A percentile compares a stretch with the other conserved stretches of the same genome.
These are phyloP conservation scores for Phytophthora hibernalis DNA, from an alignment of 352 stramenopile species.

Conservation along the genomic window DNA sequence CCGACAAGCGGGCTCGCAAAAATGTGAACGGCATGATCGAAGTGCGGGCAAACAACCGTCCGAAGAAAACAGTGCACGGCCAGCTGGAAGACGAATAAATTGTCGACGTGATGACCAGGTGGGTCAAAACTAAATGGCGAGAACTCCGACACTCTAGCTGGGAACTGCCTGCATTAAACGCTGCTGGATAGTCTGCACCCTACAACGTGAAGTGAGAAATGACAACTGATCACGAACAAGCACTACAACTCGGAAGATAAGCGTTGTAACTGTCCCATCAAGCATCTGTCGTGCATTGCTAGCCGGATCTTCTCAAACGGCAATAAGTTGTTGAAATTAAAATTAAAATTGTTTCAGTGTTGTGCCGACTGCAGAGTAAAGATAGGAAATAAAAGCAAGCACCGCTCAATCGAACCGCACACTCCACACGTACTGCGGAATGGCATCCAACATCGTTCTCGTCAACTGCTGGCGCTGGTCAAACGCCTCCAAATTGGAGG, in stretches of 20 bases:
- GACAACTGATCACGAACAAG: neutral
- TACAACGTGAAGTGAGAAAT: conserved; percentile 1
- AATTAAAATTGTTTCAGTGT: too few relatives aligned
- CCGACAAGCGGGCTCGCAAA: conserved; percentile 33
- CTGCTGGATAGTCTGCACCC: conserved; percentile 36
- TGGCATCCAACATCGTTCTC: too few relatives aligned
- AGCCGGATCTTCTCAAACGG: too few relatives aligned
- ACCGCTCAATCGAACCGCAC: too few relatives aligned
- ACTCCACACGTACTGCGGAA: too few relatives aligned
- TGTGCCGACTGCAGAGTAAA: too few relatives aligned
- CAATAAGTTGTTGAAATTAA: too few relatives aligned
- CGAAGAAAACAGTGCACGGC: neutral
- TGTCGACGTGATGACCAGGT: conserved; percentile 42
- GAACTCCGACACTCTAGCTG: conserved; percentile 35
- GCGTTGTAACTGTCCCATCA: too few relatives aligned
- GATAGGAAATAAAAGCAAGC: too few relatives aligned
- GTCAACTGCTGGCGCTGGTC: too few relatives aligned
- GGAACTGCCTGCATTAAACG: conserved; percentile 33
- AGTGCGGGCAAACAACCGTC: conserved; percentile 28
- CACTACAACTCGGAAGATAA: neutral
- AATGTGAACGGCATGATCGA: conserved; percentile 39
- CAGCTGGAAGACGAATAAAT: conserved; percentile 13
- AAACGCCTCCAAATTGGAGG: too few relatives aligned
- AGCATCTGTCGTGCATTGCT: too few relatives aligned
- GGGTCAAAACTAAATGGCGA: conserved; percentile 38